Conservation (phyloP, 1,284 basidiomycete genomes). For the Termitomyces sp. region DNA sequence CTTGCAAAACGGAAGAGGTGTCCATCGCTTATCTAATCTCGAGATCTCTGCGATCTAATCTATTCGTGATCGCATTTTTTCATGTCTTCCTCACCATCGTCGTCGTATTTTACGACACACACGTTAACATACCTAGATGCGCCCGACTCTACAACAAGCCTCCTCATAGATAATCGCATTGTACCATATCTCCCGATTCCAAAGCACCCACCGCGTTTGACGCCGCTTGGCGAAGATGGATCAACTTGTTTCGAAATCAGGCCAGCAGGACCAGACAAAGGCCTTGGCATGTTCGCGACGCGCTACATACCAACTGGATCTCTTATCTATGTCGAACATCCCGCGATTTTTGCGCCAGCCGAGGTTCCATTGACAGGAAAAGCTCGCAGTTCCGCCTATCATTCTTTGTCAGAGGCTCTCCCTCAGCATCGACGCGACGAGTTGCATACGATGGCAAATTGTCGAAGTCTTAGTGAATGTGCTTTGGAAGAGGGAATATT, state of each 20-base stretch:
- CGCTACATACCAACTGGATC: constrained; percentile 28
- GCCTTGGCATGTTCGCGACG: constrained; percentile 33
- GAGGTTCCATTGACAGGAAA: constrained; percentile 20
- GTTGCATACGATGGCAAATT: constrained; percentile 25
- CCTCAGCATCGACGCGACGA: constrained; percentile 20
- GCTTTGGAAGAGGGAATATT: constrained; percentile 31
- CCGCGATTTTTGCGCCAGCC: constrained; percentile 30
- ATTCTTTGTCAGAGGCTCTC: constrained; percentile 23
- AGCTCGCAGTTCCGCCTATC: constrained; percentile 21
- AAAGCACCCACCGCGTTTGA: constrained; percentile 3
- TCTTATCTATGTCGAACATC: constrained; percentile 32
- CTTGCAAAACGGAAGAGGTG: constrained; percentile 30
- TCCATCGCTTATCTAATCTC: constrained; percentile 15
- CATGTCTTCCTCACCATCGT: constrained; percentile 1
- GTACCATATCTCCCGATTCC: constrained; percentile 12
- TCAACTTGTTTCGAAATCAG: constrained; percentile 21
- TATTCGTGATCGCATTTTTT: constrained; percentile 2
- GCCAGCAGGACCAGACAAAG: constrained; percentile 25
- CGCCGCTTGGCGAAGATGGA: constrained; percentile 9
- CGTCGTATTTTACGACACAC: constrained; percentile 12
- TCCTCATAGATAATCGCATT: constrained; percentile 17
- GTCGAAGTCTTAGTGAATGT: constrained; percentile 26
- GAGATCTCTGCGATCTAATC: constrained; percentile 10
- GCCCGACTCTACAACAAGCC: constrained; percentile 7
- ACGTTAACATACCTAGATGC: constrained; percentile 11